These are phyloP conservation scores for Dorcoceras hygrometricum DNA, from an alignment of 257 asterid species.

Conservation along the genomic window DNA sequence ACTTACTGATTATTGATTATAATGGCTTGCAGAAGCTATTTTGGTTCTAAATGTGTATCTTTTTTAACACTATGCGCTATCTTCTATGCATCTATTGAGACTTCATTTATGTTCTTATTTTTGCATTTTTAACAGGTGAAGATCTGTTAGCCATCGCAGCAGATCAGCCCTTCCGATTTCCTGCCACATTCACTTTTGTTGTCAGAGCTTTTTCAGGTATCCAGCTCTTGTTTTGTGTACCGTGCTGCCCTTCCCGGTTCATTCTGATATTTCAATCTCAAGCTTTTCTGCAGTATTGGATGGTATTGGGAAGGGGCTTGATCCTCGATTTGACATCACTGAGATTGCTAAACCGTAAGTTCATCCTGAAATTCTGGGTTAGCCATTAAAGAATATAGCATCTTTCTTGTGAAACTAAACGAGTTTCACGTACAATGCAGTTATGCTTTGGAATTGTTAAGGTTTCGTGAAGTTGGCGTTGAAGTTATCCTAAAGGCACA, in stretches of 20 bases:
- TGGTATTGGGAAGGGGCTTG: conserved; percentile 98
- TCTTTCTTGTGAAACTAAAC: conserved; percentile 21
- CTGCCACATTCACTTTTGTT: conserved; percentile 98
- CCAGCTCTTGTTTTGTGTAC: not conserved
- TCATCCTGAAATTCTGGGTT: conserved; percentile 3
- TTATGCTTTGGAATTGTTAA: conserved; percentile 87
- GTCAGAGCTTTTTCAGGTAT: conserved; percentile 97
- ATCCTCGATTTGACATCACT: conserved; percentile 96
- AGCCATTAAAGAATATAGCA: not conserved
- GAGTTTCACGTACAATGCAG: conserved; percentile 34
- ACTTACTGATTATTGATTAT: not conserved
- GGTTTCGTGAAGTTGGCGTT: conserved; percentile 93
- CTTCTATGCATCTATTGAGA: not conserved
- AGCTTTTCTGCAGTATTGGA: conserved; percentile 61
- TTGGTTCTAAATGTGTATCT: not conserved
- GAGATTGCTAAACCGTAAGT: conserved; percentile 98
- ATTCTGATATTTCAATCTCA: conserved; percentile 25
- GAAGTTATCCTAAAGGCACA: conserved; percentile 78
- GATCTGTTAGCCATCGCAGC: conserved; percentile 91
- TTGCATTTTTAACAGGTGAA: conserved; percentile 59
- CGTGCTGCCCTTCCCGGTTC: conserved; percentile 11
- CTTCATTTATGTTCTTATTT: not conserved
- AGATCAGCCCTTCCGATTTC: conserved; percentile 96
- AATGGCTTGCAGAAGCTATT: not conserved
- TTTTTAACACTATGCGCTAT: no score